phyloP scores from a whole-genome alignment of 345 rosid species.

The Cardamine occulta region DNA sequence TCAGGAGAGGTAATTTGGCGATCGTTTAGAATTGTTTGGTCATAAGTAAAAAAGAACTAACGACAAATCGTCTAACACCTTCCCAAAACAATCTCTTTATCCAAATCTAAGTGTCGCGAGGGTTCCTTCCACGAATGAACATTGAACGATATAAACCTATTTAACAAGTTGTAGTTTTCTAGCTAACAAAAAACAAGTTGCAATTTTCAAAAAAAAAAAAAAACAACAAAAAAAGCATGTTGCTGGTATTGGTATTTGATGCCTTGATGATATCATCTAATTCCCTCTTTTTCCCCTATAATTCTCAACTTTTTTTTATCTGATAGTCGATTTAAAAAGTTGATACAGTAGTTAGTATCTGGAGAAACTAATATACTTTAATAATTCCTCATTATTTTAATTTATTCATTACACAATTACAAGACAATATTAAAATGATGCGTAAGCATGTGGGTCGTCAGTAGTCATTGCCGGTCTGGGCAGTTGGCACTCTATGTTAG shows the following conservation, averaged over 20 bases:
- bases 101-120: not conserved
- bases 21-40: too few relatives aligned
- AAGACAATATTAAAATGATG: not conserved
- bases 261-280: not conserved
- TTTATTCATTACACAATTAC: too few relatives aligned
- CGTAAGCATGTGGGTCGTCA: constrained; percentile 21
- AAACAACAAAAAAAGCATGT: not conserved
- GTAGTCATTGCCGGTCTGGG: constrained; percentile 20
- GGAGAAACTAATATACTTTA: not conserved
- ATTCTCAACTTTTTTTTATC: not conserved
- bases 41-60: too few relatives aligned
- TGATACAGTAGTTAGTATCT: not conserved
- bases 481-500: not conserved
- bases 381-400: not conserved
- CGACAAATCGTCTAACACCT: too few relatives aligned
- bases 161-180: constrained; percentile 14
- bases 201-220: not conserved
- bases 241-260: not conserved
- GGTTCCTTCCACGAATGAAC: constrained; percentile 16
- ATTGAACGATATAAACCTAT: not conserved
- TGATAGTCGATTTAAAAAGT: constrained; percentile 11
- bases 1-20: not conserved
- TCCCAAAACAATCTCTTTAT: not conserved
- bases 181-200: not conserved
- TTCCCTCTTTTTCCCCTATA: not conserved